Base-by-base conservation (phyloP, 805 yeast species). In the Pichia cephalocereana region DNA sequence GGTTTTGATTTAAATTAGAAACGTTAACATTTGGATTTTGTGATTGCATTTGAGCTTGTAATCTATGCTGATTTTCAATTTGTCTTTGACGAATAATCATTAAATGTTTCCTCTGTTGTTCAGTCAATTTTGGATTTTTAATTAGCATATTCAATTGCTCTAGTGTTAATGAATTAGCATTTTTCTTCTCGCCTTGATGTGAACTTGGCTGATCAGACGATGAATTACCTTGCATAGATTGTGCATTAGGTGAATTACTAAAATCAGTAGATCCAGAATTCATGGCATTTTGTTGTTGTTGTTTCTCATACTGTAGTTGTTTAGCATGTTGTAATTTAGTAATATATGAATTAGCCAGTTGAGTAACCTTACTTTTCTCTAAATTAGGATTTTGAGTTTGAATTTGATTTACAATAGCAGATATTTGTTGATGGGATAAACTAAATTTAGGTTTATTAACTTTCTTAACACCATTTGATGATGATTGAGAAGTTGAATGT, bases 371-470 rank as follows among this genome's bases (percentile, higher is more conserved):
- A 48, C 77, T 82, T 51, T 79, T 79, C 11, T 79, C 69, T 58
- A 80, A 65, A 32, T 71, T 74, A 2, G 88, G 88, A 59, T 82
- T 76, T 55, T 80, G 80, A n/a, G 74, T 65, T 58, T 81, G 85
- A 46, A 82, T 81, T 41, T 81, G 79, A 54, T 71, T 77, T 49
- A 82, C 76, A 40, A 82, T 74, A 1, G 84, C 82, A 10, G 84
- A 74, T 5, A 82, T 83, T 55, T 82, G 86, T 1, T 80, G 76
- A 14, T 81, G 78, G 0, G 80, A 75, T 61, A 79, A 75, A 32
- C 54, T 56, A 38, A 65, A 56, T 26, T 62, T 57, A 6, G 62
- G 48, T 12, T 44, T 52, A 3, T 45, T 41, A 9, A 55, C 45
- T 26, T 37, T 53, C 26, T 49, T 47, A 8, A 32, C 38, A 2